Percentiles rank a stretch among this genome's conserved stretches.
Evolutionary conservation across 192 early-diverging fungal genomes (phyloP).

Genomic region (Coemansia reversa): DNA sequence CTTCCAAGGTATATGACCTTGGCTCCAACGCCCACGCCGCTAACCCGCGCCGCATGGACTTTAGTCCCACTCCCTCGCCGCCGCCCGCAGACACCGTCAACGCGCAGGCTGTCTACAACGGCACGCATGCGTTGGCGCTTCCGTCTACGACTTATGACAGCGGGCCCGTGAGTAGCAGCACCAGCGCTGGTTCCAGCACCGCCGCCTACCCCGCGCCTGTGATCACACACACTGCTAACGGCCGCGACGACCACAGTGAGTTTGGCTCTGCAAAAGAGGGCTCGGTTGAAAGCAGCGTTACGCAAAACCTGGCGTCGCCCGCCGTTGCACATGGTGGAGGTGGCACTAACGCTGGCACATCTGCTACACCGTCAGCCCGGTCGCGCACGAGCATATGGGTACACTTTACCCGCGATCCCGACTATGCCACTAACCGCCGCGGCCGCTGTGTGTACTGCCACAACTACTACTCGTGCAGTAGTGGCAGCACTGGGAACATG

Average conservation of each 20-base stretch:
- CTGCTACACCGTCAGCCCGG: constrained; percentile 31
- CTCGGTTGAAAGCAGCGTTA: constrained; percentile 43
- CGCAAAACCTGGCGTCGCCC: constrained; percentile 35
- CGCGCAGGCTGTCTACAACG: neutral
- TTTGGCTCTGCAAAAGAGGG: constrained; percentile 35
- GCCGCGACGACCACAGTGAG: constrained; percentile 35
- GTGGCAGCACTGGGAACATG: constrained; percentile 56
- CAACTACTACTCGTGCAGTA: constrained; percentile 57
- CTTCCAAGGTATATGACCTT: constrained; percentile 33
- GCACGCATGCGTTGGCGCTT: constrained; percentile 12
- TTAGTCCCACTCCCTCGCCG: constrained; percentile 52
- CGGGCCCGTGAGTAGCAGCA: constrained; percentile 5
- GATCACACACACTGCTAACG: constrained; percentile 20
- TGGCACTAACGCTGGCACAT: neutral
- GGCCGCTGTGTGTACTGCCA: constrained; percentile 57
- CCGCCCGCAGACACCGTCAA: constrained; percentile 13
- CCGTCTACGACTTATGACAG: neutral
- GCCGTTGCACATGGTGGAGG: constrained; percentile 5
- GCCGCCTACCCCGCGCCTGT: neutral
- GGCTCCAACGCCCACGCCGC: constrained; percentile 16
- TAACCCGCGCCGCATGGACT: constrained; percentile 49
- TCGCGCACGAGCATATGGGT: constrained; percentile 55
- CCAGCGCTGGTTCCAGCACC: neutral
- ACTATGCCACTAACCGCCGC: constrained; percentile 55
- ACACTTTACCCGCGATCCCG: constrained; percentile 52